Base-by-base conservation (phyloP, 2,329 filamentous ascomycete genomes). In the Sclerotinia minor region DNA sequence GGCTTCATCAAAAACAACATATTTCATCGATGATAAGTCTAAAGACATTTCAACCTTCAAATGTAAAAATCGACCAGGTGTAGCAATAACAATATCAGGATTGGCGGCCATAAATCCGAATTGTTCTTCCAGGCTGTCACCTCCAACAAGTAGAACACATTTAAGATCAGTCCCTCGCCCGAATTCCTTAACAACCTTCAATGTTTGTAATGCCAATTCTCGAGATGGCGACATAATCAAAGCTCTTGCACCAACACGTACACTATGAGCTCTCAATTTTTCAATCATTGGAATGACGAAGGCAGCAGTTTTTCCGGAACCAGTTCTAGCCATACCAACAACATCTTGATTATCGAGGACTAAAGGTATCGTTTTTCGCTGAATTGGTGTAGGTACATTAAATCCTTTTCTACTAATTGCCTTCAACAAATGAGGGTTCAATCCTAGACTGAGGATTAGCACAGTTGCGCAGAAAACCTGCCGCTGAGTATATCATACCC, bases 211-310 rank as follows among this genome's bases (percentile, higher is more conserved):
- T 17, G 96, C 95, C 78, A 99, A 81, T 81, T 99, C 95, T 82
- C 95, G 87, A 35, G 94, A 97, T 0, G 95, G 95, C 19, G 94
- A 97, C 77, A 99, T 80, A 70, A 99, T 90, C 69, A 99, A 82
- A 17, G 90, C 95, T 75, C 95, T 86, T 55, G 92, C 88, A 64
- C 96, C 95, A 71, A 98, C 89, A 75, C 90, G 90, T 41, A 89
- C 89, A 76, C 91, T 96, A 79, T 99, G 96, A 32, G 87, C 85
- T 79, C 94, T 96, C 70, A 99, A 82, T 72, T 90, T 91, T 81
- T 99, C 92, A 70, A 99, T 93, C 94, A 99, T 97, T 54, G 95
- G 95, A 72, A 99, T 96, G 35, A 98, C 93, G 79, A 99, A 99
- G 29, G 95, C 95, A 1, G 94, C 95, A 1, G 96, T 99, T 83